Evolutionary conservation across 2,329 filamentous ascomycete species (phyloP).

Genomic region (Fusarium begoniae): DNA sequence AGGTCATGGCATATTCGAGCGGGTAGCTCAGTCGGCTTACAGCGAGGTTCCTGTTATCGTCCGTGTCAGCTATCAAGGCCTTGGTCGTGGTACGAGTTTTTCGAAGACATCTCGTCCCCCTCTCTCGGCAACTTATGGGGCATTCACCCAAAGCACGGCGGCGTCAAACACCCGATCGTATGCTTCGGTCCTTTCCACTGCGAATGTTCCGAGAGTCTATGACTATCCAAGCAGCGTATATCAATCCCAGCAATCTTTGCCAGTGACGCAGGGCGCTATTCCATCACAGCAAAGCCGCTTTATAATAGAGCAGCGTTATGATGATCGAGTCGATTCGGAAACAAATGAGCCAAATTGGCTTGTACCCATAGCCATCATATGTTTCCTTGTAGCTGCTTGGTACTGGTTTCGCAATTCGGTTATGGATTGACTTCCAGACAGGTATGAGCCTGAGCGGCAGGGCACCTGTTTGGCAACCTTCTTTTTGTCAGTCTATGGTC

Average conservation of each 20-base stretch:
- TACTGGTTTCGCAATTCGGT: accelerated
- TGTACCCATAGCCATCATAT: accelerated
- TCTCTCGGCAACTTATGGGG: neutral
- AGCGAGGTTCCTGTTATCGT: neutral
- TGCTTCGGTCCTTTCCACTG: neutral
- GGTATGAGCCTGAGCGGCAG: accelerated
- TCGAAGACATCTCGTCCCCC: neutral
- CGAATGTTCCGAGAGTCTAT: no score
- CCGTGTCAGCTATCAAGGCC: neutral
- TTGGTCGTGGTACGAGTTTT: neutral
- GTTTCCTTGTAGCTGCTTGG: neutral
- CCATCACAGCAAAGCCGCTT: neutral
- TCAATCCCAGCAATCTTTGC: neutral
- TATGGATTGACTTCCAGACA: neutral
- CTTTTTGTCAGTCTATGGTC: accelerated
- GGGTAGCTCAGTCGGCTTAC: neutral
- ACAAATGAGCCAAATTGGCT: neutral
- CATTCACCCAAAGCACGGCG: neutral
- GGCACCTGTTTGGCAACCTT: accelerated
- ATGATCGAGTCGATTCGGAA: neutral
- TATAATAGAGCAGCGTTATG: neutral
- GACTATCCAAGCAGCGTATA: neutral
- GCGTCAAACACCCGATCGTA: neutral
- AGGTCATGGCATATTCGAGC: neutral
- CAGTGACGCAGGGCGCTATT: neutral